phyloP scores from a whole-genome alignment of 129 eudicot species.

The Solidago caesia region DNA sequence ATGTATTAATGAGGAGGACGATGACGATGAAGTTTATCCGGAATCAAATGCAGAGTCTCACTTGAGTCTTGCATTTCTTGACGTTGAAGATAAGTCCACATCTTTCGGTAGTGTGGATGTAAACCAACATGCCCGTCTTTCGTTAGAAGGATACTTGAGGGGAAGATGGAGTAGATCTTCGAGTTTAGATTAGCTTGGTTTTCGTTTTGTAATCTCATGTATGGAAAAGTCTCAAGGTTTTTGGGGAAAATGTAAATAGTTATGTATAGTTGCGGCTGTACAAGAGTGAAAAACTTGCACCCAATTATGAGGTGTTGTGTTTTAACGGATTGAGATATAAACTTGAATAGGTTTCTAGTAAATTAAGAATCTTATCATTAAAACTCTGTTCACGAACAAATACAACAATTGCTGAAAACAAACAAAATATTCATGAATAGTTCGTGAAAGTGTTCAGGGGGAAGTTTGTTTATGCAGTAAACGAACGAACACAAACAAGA shows the following conservation, averaged over 20 bases:
- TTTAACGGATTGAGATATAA: slow-evolving; percentile 7
- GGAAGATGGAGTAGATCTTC: slow-evolving; percentile 75
- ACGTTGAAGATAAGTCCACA: slow-evolving; percentile 48
- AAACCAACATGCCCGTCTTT: slow-evolving; percentile 30
- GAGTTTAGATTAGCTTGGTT: slow-evolving; percentile 34
- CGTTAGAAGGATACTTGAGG: slow-evolving; percentile 65
- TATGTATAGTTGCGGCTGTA: slow-evolving; percentile 6
- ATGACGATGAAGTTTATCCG: slow-evolving; percentile 89
- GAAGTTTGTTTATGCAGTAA: no score
- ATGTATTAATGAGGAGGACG: slow-evolving; percentile 18
- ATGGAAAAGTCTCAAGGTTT: not conserved
- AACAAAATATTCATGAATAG: no score
- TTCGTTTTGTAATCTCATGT: not conserved
- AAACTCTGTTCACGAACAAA: not conserved
- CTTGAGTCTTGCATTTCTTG: slow-evolving; percentile 69
- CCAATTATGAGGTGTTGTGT: not conserved
- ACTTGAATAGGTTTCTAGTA: not conserved
- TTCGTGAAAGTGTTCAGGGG: no score
- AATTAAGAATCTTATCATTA: not conserved
- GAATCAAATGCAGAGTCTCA: slow-evolving; percentile 76
- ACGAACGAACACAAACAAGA: no score
- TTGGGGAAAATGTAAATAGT: not conserved
- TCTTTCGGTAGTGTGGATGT: slow-evolving; percentile 51
- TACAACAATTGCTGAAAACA: no score
- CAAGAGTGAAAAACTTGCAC: not conserved